Evolutionary conservation across 805 yeast species (phyloP).

Genomic region (Middelhovenomyces tepae): DNA sequence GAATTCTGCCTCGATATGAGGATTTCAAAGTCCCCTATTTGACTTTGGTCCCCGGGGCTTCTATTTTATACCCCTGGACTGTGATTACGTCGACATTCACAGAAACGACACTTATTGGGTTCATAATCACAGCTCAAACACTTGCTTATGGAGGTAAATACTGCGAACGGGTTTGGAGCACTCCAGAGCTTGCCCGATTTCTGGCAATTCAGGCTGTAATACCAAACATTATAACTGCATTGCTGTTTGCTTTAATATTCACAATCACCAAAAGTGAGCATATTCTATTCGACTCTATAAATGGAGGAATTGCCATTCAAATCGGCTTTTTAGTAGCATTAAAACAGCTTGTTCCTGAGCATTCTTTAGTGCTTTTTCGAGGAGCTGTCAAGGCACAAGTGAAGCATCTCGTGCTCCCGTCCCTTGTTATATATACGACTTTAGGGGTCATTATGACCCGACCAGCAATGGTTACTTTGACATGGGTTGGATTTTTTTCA

Average conservation of each 20-base stretch:
- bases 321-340: conserved; percentile 55
- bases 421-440: conserved; percentile 23
- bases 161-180: conserved; percentile 59
- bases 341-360: conserved; percentile 58
- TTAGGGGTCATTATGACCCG: conserved; percentile 21
- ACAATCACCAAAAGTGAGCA: conserved; percentile 12
- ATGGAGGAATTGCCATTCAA: conserved; percentile 47
- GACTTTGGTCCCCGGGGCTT: conserved; percentile 35
- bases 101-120: conserved; percentile 36
- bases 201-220: conserved; percentile 30
- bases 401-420: conserved; percentile 35
- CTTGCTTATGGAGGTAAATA: conserved; percentile 50
- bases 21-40: conserved; percentile 41
- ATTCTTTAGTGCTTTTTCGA: conserved; percentile 42
- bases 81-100: conserved; percentile 39
- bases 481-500: conserved; percentile 43
- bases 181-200: conserved; percentile 43
- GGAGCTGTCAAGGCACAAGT: conserved; percentile 36
- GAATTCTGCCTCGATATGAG: conserved; percentile 41
- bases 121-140: conserved; percentile 30
- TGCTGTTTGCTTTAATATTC: conserved; percentile 19
- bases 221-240: conserved; percentile 31
- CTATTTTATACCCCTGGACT: conserved; percentile 40
- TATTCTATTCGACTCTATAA: conserved; percentile 25
- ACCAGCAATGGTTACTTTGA: conserved; percentile 13